Conservation (phyloP, 73 alveolate genomes). For the Tetrahymena thermophila region DNA sequence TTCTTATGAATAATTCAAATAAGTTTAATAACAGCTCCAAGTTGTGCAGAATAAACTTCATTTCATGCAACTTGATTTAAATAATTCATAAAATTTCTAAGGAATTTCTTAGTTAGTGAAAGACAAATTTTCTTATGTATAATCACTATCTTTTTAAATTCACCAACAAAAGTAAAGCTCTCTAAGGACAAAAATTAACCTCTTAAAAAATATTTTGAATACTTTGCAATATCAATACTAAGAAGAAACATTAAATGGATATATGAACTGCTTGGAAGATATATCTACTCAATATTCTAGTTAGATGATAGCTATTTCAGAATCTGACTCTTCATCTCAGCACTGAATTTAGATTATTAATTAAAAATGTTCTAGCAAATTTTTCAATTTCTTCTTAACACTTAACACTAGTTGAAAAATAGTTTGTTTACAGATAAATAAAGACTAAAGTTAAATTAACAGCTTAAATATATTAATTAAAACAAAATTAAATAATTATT, state of each 20-base stretch:
- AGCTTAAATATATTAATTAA: too few species aligned
- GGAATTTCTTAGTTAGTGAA: background rate
- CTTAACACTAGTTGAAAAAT: background rate
- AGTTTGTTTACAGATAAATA: background rate
- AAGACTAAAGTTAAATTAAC: background rate
- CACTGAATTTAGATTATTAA: background rate
- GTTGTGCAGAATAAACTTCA: background rate
- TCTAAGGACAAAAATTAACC: background rate
- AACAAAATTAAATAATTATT: background rate
- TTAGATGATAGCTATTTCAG: background rate
- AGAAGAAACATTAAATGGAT: background rate
- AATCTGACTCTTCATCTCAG: background rate
- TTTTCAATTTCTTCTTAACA: too few species aligned
- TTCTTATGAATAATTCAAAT: background rate
- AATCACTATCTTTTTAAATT: background rate
- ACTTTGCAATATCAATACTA: background rate
- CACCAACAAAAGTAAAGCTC: background rate
- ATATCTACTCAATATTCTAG: background rate
- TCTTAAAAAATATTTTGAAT: background rate
- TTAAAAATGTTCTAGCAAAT: background rate
- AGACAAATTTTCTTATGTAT: background rate
- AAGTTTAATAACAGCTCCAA: background rate
- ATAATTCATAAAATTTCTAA: background rate
- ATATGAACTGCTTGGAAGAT: background rate
- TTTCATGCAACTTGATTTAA: background rate